phyloP scores from a whole-genome alignment of 768 basidiomycete species.

The Royoungia palumana region DNA sequence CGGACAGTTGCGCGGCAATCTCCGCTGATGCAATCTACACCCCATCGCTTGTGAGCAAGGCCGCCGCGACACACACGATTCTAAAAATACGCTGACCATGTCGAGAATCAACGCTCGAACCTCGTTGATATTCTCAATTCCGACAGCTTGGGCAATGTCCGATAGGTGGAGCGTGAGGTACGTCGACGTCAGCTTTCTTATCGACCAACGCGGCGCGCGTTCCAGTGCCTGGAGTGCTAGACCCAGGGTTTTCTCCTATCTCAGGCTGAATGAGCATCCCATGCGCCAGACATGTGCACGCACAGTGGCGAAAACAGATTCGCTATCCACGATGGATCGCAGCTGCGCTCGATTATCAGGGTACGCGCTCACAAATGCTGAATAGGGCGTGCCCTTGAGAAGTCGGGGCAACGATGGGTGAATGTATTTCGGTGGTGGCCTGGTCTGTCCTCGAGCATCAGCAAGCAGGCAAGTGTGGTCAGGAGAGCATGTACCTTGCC shows the following conservation, averaged over 20 bases:
- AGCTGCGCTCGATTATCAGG: constrained; percentile 51
- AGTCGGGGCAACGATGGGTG: constrained; percentile 53
- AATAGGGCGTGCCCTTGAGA: constrained; percentile 68
- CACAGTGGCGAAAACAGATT: constrained; percentile 52
- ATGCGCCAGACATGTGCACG: constrained; percentile 13
- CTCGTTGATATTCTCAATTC: constrained; percentile 46
- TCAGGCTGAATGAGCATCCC: constrained; percentile 5
- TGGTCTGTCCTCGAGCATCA: constrained; percentile 18
- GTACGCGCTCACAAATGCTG: constrained; percentile 60
- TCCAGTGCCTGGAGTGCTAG: constrained; percentile 63
- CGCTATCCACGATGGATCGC: constrained; percentile 50
- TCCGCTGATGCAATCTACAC: constrained; percentile 66
- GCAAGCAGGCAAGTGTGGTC: neutral
- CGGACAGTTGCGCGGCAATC: constrained; percentile 65
- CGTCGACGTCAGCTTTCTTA: constrained; percentile 77
- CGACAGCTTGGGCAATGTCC: constrained; percentile 58
- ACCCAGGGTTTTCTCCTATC: constrained; percentile 70
- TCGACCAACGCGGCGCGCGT: constrained; percentile 71
- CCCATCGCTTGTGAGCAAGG: constrained; percentile 1
- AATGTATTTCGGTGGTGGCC: constrained; percentile 71
- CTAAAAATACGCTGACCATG: constrained; percentile 53
- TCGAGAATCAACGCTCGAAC: constrained; percentile 59
- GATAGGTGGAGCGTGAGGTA: constrained; percentile 74
- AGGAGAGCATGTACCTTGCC: constrained; percentile 53
- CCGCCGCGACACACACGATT: no score